These are phyloP conservation scores for Suillus brevipes DNA, from an alignment of 768 basidiomycete genomes.

Conservation along the genomic window DNA sequence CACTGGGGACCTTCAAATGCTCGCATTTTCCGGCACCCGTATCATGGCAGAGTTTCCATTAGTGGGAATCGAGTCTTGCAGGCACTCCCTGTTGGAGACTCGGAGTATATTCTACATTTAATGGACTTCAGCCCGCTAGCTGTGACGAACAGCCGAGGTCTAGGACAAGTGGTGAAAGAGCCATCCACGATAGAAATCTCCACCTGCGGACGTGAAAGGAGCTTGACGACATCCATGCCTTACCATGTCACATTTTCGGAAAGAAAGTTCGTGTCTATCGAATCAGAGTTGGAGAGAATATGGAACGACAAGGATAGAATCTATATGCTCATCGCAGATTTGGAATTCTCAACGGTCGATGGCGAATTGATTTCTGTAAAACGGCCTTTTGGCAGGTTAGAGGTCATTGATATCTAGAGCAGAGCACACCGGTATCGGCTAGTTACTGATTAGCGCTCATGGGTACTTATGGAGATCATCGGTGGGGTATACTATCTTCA, in stretches of 20 bases:
- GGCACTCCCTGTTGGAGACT: not conserved
- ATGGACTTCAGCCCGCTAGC: not conserved
- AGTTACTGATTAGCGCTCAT: not conserved
- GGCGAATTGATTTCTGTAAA: not conserved
- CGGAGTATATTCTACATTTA: not conserved
- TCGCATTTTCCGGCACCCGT: not conserved
- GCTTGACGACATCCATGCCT: not conserved
- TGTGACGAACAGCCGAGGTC: not conserved
- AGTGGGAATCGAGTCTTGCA: not conserved
- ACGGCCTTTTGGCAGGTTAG: not conserved
- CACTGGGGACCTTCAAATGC: not conserved
- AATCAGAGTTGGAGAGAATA: not conserved
- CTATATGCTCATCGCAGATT: not conserved
- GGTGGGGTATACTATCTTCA: not conserved
- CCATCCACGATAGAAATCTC: not conserved
- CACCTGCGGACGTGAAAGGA: not conserved
- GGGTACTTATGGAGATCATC: not conserved
- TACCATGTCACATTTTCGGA: not conserved
- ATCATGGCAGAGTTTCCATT: not conserved
- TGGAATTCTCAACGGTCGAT: not conserved
- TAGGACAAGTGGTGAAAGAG: not conserved
- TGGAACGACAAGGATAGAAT: not conserved
- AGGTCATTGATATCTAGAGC: not conserved
- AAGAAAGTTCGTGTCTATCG: not conserved
- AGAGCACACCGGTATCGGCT: not conserved